A percentile compares a stretch with the other conserved stretches of the same genome.
phyloP scores from a whole-genome alignment of 1,139 yeast genomes.

The Pichia sp. region DNA sequence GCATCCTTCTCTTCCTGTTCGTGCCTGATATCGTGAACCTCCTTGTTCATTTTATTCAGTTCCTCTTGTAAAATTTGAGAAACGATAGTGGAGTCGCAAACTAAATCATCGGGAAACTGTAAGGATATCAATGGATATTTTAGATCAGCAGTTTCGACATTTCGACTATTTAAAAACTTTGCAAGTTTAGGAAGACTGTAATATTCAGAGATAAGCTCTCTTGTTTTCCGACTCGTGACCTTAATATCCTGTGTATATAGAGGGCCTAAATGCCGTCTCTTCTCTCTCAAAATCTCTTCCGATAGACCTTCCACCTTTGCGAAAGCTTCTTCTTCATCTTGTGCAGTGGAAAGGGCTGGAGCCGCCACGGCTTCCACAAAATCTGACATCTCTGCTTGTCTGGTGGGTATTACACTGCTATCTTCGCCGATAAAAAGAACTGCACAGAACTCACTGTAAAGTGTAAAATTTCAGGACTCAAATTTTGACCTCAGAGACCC shows the following conservation, averaged over 20 bases:
- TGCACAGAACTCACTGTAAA: too few species aligned
- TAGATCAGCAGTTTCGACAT: conserved; percentile 19
- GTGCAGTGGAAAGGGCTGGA: conserved; percentile 28
- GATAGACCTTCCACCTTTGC: conserved; percentile 16
- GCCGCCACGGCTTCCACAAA: conserved; percentile 19
- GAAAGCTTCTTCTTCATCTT: conserved; percentile 24
- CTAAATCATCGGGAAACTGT: conserved; percentile 81
- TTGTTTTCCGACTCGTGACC: conserved; percentile 23
- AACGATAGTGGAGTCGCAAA: conserved; percentile 72
- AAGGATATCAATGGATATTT: conserved; percentile 54
- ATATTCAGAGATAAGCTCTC: conserved; percentile 35
- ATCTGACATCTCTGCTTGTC: too few species aligned
- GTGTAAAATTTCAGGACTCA: too few species aligned
- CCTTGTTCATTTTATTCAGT: conserved; percentile 17
- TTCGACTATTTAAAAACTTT: conserved; percentile 30
- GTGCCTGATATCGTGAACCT: conserved; percentile 7
- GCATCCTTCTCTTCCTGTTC: conserved; percentile 9
- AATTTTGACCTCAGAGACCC: too few species aligned
- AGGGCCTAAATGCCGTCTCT: conserved; percentile 25
- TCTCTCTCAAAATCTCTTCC: conserved; percentile 7
- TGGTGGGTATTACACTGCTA: too few species aligned
- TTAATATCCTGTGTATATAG: conserved; percentile 7
- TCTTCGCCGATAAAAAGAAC: too few species aligned
- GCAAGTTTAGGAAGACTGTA: conserved; percentile 46
- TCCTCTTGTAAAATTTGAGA: conserved; percentile 40